These are phyloP conservation scores for Trichomonas vaginalis DNA, from an alignment of 208 protist genomes.

Conservation along the genomic window DNA sequence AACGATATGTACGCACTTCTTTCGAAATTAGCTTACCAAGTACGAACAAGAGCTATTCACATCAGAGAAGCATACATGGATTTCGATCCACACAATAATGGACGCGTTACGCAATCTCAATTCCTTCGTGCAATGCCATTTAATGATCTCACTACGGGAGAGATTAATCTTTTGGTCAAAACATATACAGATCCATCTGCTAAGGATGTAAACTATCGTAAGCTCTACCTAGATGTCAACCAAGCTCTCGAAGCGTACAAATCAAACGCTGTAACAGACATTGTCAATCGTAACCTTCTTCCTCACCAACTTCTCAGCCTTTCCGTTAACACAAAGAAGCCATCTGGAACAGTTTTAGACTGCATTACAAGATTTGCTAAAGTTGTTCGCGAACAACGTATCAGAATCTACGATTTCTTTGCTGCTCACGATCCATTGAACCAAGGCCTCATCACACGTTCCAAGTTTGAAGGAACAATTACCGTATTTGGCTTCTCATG, in stretches of 20 bases:
- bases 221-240: background rate
- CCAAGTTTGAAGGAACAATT: background rate
- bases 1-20: background rate
- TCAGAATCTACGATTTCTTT: background rate
- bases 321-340: background rate
- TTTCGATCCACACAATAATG: slow-evolving; percentile 5
- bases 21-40: background rate
- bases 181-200: background rate
- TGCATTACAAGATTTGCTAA: background rate
- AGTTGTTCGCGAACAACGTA: background rate
- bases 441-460: background rate
- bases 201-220: background rate
- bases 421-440: background rate
- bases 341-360: background rate
- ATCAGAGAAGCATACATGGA: background rate
- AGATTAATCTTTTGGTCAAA: background rate
- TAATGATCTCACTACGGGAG: background rate
- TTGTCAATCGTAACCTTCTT: background rate
- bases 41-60: background rate
- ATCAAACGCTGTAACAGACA: background rate
- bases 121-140: slow-evolving; percentile 4
- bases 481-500: background rate
- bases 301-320: background rate
- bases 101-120: background rate
- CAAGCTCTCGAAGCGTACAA: background rate